Conservation (phyloP, 2,329 filamentous ascomycete species). For the Fusarium sp. region DNA sequence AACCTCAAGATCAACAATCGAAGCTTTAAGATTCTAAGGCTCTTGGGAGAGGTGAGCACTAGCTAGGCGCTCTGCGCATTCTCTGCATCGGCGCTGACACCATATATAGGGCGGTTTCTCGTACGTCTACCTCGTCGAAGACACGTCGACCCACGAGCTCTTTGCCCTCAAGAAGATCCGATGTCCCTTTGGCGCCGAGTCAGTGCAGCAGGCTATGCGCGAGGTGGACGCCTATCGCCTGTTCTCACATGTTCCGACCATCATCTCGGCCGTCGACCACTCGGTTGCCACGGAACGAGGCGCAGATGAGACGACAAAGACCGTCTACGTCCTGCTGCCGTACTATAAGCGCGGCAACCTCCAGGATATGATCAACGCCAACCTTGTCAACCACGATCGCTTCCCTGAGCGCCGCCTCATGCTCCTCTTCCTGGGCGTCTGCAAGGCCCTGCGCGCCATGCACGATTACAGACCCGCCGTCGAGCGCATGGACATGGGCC, state of each 20-base stretch:
- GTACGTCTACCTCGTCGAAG: conserved; percentile 98
- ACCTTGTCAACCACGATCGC: conserved; percentile 91
- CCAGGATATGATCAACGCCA: conserved; percentile 98
- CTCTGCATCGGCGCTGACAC: conserved; percentile 6
- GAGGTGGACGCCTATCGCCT: conserved; percentile 97
- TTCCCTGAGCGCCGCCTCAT: conserved; percentile 92
- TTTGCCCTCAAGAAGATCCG: conserved; percentile 99
- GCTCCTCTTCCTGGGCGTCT: conserved; percentile 92
- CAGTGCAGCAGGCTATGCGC: conserved; percentile 92
- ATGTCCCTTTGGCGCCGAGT: conserved; percentile 97
- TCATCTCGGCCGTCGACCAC: conserved; percentile 89
- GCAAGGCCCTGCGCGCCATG: conserved; percentile 88
- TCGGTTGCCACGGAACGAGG: conserved; percentile 80
- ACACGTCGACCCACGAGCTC: conserved; percentile 83
- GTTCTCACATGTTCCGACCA: conserved; percentile 84
- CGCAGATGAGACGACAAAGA: conserved; percentile 78
- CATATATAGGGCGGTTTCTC: conserved; percentile 86
- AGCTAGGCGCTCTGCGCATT: neutral
- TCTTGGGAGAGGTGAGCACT: conserved; percentile 84
- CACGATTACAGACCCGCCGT: conserved; percentile 78
- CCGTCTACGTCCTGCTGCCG: conserved; percentile 94
- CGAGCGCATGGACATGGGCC: conserved; percentile 66
- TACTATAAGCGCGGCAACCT: conserved; percentile 97
- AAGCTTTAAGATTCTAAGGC: conserved; percentile 93
- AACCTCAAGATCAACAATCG: conserved; percentile 95